Percentiles rank a stretch among this genome's conserved stretches.
phyloP scores from a whole-genome alignment of 2,329 filamentous ascomycete genomes.

The Domatiomyces globalis region DNA sequence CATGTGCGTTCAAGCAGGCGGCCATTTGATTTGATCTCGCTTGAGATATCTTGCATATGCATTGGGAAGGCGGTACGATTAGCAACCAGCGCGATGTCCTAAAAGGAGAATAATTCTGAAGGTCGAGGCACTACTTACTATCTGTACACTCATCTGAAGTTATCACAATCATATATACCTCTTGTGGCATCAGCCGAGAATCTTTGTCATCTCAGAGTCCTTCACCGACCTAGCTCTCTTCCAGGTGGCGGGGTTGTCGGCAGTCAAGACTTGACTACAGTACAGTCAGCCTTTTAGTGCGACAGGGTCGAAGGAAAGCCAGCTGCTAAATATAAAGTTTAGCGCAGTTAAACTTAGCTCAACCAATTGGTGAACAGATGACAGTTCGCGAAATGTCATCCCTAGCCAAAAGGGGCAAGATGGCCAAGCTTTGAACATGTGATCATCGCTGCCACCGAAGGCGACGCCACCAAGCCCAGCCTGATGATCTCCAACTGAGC shows the following conservation, averaged over 20 bases:
- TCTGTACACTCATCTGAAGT: background rate
- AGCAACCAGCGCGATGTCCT: background rate
- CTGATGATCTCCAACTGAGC: too few relatives aligned
- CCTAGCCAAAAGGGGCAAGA: background rate
- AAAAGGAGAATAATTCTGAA: background rate
- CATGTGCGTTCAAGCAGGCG: constrained; percentile 11
- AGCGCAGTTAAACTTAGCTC: background rate
- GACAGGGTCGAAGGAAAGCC: background rate
- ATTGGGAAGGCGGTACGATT: background rate
- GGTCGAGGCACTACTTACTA: background rate
- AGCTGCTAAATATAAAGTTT: background rate
- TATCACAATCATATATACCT: background rate
- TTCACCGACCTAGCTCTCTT: too few relatives aligned
- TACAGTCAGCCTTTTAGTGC: too few relatives aligned
- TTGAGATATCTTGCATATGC: background rate
- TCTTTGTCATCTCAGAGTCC: background rate
- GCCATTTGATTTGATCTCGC: constrained; percentile 9
- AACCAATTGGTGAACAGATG: background rate
- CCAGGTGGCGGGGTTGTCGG: background rate
- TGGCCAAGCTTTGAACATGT: background rate
- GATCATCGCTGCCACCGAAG: background rate
- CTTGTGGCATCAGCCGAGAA: background rate
- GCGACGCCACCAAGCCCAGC: too few relatives aligned
- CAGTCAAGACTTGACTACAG: too few relatives aligned
- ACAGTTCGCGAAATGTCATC: background rate